These are phyloP conservation scores for Bimuria novae-zelandiae DNA, from an alignment of 2,329 filamentous ascomycete species.

Conservation along the genomic window DNA sequence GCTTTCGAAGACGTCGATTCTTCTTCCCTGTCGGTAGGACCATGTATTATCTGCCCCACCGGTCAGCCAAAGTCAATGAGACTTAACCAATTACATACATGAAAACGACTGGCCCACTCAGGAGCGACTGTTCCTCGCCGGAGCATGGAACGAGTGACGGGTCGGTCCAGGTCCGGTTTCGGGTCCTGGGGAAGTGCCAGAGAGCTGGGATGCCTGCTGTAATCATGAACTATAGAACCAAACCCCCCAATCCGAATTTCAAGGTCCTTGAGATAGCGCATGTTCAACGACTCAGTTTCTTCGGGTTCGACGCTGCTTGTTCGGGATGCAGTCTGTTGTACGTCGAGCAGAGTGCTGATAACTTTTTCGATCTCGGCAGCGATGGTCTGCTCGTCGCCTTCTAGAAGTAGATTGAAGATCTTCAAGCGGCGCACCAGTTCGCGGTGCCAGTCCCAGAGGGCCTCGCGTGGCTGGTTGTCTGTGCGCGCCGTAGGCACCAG, in stretches of 20 bases:
- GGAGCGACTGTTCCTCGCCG: slow-evolving; percentile 12
- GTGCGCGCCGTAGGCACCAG: slow-evolving; percentile 23
- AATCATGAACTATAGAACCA: slow-evolving; percentile 25
- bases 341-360: slow-evolving; percentile 20
- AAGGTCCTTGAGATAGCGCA: slow-evolving; percentile 19
- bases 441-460: slow-evolving; percentile 24
- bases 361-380: slow-evolving; percentile 13
- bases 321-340: slow-evolving; percentile 21
- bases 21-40: slow-evolving; percentile 23
- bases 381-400: neutral
- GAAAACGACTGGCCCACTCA: slow-evolving; percentile 27
- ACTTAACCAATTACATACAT: slow-evolving; percentile 10
- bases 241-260: slow-evolving; percentile 9
- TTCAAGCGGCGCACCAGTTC: slow-evolving; percentile 16
- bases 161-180: slow-evolving; percentile 10
- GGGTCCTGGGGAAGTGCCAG: slow-evolving; percentile 16
- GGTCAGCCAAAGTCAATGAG: neutral
- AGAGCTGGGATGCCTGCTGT: slow-evolving; percentile 18
- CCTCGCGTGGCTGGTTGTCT: slow-evolving; percentile 16
- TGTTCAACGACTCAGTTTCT: slow-evolving; percentile 16
- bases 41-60: slow-evolving; percentile 19
- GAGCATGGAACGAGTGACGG: slow-evolving; percentile 23
- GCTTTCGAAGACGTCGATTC: slow-evolving; percentile 19
- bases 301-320: neutral
- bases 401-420: slow-evolving; percentile 17